Conservation (phyloP, 2,329 filamentous ascomycete species). For the Botrytis tulipae region DNA sequence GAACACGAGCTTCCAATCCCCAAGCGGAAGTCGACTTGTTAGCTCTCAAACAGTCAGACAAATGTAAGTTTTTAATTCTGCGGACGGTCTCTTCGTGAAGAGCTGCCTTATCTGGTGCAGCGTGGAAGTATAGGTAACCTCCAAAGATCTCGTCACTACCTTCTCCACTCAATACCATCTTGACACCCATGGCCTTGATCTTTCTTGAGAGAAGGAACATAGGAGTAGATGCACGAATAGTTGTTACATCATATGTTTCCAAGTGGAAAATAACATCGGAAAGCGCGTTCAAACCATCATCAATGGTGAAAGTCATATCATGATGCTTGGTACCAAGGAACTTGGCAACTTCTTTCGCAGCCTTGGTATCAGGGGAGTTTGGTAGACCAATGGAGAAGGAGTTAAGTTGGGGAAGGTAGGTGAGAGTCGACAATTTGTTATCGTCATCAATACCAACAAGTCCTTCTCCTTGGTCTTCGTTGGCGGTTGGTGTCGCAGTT, state of each 20-base stretch:
- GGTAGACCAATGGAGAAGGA: slow-evolving; percentile 98
- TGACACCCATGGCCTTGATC: slow-evolving; percentile 99
- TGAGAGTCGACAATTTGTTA: slow-evolving; percentile 83
- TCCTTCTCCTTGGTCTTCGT: slow-evolving; percentile 62
- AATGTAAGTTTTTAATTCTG: slow-evolving; percentile 92
- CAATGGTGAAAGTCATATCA: slow-evolving; percentile 95
- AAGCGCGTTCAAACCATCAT: slow-evolving; percentile 94
- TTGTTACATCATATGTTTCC: slow-evolving; percentile 97
- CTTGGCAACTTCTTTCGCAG: slow-evolving; percentile 88
- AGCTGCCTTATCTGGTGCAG: slow-evolving; percentile 82
- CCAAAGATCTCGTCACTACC: slow-evolving; percentile 98
- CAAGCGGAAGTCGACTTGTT: slow-evolving; percentile 99
- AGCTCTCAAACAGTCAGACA: slow-evolving; percentile 93
- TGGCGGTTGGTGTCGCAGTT: slow-evolving; percentile 48
- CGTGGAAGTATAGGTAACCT: slow-evolving; percentile 98
- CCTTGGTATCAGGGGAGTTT: slow-evolving; percentile 86
- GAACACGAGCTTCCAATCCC: slow-evolving; percentile 96
- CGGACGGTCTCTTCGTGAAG: slow-evolving; percentile 95
- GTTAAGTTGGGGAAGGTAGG: slow-evolving; percentile 91
- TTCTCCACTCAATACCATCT: slow-evolving; percentile 98
- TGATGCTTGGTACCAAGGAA: slow-evolving; percentile 98
- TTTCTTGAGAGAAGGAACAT: slow-evolving; percentile 98
- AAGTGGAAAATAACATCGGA: slow-evolving; percentile 98
- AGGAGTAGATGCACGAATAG: slow-evolving; percentile 94
- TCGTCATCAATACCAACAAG: slow-evolving; percentile 94